These are phyloP conservation scores for Alnus glutinosa DNA, from an alignment of 306 rosid species.

Conservation along the genomic window DNA sequence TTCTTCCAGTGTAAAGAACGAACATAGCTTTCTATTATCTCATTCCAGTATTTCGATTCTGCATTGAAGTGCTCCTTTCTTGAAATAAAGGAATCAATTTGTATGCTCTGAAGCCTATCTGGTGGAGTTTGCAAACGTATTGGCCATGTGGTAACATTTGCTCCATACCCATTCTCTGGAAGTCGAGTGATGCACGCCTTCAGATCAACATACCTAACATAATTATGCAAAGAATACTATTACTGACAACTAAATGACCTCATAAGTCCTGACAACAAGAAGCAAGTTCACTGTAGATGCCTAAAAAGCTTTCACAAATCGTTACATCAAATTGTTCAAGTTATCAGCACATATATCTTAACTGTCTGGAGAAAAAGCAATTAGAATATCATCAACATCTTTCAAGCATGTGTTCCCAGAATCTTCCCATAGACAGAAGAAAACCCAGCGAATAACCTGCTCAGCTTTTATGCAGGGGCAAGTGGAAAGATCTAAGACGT, in stretches of 20 bases:
- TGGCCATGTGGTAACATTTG: conserved; percentile 74
- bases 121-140: conserved; percentile 81
- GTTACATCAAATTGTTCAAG: conserved; percentile 16
- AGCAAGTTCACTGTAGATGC: conserved; percentile 7
- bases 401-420: background rate
- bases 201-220: conserved; percentile 76
- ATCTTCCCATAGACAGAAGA: background rate
- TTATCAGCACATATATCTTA: background rate
- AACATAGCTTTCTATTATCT: conserved; percentile 59
- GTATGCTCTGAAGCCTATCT: conserved; percentile 83
- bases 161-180: conserved; percentile 69
- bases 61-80: conserved; percentile 86
- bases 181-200: conserved; percentile 79
- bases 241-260: conserved; percentile 26
- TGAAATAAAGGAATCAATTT: conserved; percentile 71
- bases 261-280: background rate
- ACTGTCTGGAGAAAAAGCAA: background rate
- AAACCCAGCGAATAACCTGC: background rate
- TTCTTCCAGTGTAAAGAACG: conserved; percentile 71
- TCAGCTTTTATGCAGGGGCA: background rate
- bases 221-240: conserved; percentile 27
- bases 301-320: conserved; percentile 13
- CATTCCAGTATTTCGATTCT: conserved; percentile 80
- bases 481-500: background rate
- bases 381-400: background rate